phyloP scores from a whole-genome alignment of 2,329 filamentous ascomycete genomes.

The Cryphonectria nitschkei region DNA sequence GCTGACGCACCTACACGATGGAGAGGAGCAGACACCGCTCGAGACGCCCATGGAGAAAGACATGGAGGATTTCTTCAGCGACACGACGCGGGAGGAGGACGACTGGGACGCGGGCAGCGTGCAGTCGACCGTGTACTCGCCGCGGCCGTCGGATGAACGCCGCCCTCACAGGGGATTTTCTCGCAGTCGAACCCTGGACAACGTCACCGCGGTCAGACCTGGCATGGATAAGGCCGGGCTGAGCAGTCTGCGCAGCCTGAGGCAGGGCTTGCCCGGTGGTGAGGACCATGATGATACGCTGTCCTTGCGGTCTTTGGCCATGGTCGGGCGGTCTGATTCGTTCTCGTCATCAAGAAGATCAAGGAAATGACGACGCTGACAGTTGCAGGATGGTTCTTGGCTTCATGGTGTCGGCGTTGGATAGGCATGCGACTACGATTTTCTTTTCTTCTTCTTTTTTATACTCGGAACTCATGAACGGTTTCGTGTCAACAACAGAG shows the following conservation, averaged over 20 bases:
- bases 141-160: constrained; percentile 13
- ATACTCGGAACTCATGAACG: background rate
- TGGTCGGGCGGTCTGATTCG: constrained; percentile 26
- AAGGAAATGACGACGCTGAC: constrained; percentile 11
- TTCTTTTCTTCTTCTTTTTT: background rate
- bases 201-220: constrained; percentile 19
- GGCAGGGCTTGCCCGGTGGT: constrained; percentile 20
- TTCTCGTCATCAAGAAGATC: constrained; percentile 21
- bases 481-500: background rate
- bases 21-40: background rate
- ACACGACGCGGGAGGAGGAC: constrained; percentile 17
- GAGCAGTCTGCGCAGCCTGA: constrained; percentile 23
- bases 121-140: constrained; percentile 2
- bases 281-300: constrained; percentile 25
- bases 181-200: constrained; percentile 14
- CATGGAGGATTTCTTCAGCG: constrained; percentile 22
- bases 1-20: background rate
- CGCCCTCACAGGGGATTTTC: constrained; percentile 13
- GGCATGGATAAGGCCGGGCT: constrained; percentile 29
- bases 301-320: constrained; percentile 27
- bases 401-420: background rate
- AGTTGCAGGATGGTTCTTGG: background rate
- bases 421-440: background rate
- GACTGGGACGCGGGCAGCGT: constrained; percentile 19
- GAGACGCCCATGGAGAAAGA: constrained; percentile 15